Base-by-base conservation (phyloP, 192 early-diverging fungal genomes). In the Helicostylum pulchrum region DNA sequence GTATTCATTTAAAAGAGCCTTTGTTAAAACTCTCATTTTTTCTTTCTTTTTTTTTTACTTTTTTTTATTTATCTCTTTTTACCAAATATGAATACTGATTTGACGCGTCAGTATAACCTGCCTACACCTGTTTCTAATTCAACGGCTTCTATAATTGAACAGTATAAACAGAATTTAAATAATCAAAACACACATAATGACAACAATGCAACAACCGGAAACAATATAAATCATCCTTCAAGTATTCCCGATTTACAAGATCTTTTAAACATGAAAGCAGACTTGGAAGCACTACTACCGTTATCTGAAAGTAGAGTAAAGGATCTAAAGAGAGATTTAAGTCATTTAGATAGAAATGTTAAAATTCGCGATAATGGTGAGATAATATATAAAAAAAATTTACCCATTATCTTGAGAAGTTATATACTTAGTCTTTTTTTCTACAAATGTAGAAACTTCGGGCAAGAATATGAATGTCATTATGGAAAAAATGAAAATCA, bases 261-360 rank as follows among this genome's bases (percentile, higher is more conserved):
- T 31, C 55, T 73, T 5, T 31, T 73, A 23, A 52, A 47, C 4
- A 67, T 73, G 32, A 67, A 73, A 43, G 51, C 53, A 21, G 66
- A 73, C 48, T 21, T 73, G 36, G 71, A 73, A 52, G 56, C 49
- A 19, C 21, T 73, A 15, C 44, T 73, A 8, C 66, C 71, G n/a
- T 36, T 20, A 20, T 30, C 71, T 4, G 65, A 67, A 23, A 53
- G 34, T 7, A 67, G 71, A 52, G 34, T 67, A 15, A 61, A 34
- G 7, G 34, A 64, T 17, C 32, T 69, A 19, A 69, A 56, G 56
- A 69, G 57, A 42, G 67, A 69, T 26, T 62, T 34, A 2, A 63
- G 51, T 54, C 60, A 69, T 49, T 19, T 69, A n/a, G 61, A 69
- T n/a, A 68, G 51, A 23, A 63, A 56, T 57, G 46, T 62, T 4